These are phyloP conservation scores for Aspergillus sojae DNA, from an alignment of 2,329 filamentous ascomycete genomes.

Conservation along the genomic window DNA sequence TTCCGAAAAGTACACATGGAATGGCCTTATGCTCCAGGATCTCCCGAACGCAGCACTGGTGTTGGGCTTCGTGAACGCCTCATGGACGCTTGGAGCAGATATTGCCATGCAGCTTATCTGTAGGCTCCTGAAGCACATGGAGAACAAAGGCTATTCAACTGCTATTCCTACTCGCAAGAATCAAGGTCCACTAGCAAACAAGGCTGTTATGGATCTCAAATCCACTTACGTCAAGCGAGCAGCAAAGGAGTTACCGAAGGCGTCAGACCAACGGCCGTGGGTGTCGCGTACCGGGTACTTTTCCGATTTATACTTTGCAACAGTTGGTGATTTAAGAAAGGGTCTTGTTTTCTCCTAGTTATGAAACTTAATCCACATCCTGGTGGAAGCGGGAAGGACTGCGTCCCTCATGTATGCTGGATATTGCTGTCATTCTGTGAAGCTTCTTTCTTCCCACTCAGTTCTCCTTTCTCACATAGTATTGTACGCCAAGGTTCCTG, in stretches of 20 bases:
- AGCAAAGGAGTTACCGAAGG: background rate
- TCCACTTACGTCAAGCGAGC: background rate
- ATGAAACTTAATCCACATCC: background rate
- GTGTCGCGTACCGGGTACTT: background rate
- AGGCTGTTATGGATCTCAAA: background rate
- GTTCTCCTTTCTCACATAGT: background rate
- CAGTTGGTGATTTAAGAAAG: background rate
- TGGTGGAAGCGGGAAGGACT: background rate
- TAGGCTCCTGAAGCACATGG: background rate
- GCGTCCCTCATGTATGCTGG: background rate
- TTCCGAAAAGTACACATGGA: constrained; percentile 34
- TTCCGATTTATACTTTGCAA: background rate
- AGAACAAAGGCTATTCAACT: background rate
- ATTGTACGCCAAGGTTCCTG: background rate
- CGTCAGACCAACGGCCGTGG: background rate
- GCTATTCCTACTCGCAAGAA: background rate
- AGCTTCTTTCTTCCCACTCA: background rate
- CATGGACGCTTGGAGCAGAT: constrained; percentile 40
- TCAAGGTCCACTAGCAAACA: background rate
- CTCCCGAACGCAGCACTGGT: constrained; percentile 35
- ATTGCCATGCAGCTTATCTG: background rate
- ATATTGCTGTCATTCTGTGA: background rate
- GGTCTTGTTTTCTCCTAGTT: background rate
- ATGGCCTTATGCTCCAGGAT: constrained; percentile 36
- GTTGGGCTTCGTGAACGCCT: constrained; percentile 35